Conservation (phyloP, 2,329 filamentous ascomycete genomes). For the Capronia epimyces region DNA sequence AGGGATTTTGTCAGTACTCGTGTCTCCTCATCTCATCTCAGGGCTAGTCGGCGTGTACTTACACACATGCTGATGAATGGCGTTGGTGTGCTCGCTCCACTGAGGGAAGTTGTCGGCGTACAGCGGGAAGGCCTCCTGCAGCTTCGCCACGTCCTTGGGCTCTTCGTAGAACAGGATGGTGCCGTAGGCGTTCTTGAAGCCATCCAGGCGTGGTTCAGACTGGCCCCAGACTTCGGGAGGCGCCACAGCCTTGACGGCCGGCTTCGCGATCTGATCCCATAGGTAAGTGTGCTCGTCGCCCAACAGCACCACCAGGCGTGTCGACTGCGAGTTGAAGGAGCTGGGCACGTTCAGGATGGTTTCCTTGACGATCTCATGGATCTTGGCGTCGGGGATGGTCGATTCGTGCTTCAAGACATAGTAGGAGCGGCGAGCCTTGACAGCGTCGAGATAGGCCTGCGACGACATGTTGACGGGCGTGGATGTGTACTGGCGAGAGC, state of each 20-base stretch:
- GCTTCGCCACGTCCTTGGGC: constrained; percentile 53
- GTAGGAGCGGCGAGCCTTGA: constrained; percentile 23
- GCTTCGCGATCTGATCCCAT: constrained; percentile 54
- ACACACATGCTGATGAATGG: constrained; percentile 56
- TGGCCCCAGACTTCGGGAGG: constrained; percentile 14
- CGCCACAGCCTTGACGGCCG: constrained; percentile 20
- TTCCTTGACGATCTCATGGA: constrained; percentile 22
- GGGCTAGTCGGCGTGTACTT: constrained; percentile 3
- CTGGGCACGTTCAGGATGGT: constrained; percentile 49
- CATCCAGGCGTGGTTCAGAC: constrained; percentile 16
- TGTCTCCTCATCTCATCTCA: neutral
- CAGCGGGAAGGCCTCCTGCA: constrained; percentile 48
- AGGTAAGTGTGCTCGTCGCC: constrained; percentile 79
- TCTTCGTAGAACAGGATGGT: constrained; percentile 87
- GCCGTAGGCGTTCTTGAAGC: constrained; percentile 57
- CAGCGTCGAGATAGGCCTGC: constrained; percentile 12
- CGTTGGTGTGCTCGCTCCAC: constrained; percentile 72
- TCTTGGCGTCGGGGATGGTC: constrained; percentile 21
- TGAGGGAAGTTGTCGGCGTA: constrained; percentile 75
- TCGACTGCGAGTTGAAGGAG: constrained; percentile 84
- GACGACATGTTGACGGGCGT: constrained; percentile 11
- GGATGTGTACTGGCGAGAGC: neutral
- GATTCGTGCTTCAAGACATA: constrained; percentile 22
- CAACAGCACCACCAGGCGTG: constrained; percentile 71
- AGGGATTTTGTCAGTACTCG: neutral